These are phyloP conservation scores for Clarireedia hainanense DNA, from an alignment of 2,329 filamentous ascomycete genomes.

Conservation along the genomic window DNA sequence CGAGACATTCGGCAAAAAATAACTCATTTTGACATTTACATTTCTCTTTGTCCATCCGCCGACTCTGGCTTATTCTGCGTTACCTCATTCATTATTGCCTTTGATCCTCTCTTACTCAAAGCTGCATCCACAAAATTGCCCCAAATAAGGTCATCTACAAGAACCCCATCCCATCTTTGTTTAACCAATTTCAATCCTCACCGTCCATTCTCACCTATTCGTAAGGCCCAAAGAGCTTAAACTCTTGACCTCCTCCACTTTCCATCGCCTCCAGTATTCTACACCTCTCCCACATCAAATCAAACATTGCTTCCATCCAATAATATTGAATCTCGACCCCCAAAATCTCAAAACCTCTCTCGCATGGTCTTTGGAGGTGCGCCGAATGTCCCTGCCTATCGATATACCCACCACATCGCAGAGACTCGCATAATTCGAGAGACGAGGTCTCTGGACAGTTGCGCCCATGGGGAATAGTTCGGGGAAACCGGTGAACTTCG, in stretches of 20 bases:
- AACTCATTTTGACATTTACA: too few species aligned
- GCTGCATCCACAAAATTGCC: too few species aligned
- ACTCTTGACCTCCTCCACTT: background rate
- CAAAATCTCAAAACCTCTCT: background rate
- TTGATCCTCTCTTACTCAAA: too few species aligned
- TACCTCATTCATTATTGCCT: too few species aligned
- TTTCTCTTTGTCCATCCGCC: too few species aligned
- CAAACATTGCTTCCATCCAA: background rate
- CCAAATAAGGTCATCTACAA: background rate
- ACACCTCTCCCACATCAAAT: background rate
- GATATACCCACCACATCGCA: background rate
- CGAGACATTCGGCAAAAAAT: too few species aligned
- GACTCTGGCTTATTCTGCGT: too few species aligned
- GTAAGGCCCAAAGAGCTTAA: background rate
- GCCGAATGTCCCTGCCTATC: conserved; percentile 7
- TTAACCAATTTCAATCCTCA: background rate
- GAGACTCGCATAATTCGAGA: background rate
- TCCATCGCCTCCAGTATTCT: background rate
- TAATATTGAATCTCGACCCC: background rate
- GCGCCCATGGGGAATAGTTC: conserved; percentile 81
- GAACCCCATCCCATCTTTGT: background rate
- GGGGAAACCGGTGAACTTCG: conserved; percentile 86
- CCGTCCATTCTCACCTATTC: background rate
- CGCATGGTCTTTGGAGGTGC: background rate
- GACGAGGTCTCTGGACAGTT: background rate